Conservation (phyloP, 352 stramenopile species). For the Globisporangium lucens region DNA sequence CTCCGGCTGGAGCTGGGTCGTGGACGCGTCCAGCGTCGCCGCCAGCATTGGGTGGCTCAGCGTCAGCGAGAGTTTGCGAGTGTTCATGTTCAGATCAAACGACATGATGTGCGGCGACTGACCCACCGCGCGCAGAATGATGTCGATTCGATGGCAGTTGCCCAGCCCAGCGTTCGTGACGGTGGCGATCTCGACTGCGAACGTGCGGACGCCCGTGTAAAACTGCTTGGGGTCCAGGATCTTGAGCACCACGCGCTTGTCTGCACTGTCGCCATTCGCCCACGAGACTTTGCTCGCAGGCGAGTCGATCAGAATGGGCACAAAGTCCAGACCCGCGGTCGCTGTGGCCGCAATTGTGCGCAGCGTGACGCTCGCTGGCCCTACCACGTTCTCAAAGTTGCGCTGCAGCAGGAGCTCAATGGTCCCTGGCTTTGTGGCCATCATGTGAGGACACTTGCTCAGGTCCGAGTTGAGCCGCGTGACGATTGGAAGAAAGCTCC, state of each 20-base stretch:
- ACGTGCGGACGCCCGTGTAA: constrained; percentile 33
- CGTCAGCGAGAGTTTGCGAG: constrained; percentile 31
- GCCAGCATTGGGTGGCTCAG: constrained; percentile 36
- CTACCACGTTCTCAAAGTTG: constrained; percentile 35
- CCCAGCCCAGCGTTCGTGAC: constrained; percentile 43
- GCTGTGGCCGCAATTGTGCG: constrained; percentile 49
- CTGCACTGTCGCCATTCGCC: constrained; percentile 26
- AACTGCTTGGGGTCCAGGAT: constrained; percentile 40
- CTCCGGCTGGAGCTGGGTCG: constrained; percentile 43
- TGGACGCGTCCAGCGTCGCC: constrained; percentile 40
- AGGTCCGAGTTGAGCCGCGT: constrained; percentile 51
- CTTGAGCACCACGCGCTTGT: constrained; percentile 39
- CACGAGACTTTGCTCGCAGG: constrained; percentile 21
- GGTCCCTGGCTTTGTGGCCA: constrained; percentile 28
- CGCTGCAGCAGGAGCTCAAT: constrained; percentile 49
- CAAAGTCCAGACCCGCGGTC: constrained; percentile 48
- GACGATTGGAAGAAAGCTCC: constrained; percentile 45
- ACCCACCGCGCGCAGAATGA: constrained; percentile 35
- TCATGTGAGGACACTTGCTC: constrained; percentile 42
- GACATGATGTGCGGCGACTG: constrained; percentile 31
- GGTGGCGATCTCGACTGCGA: constrained; percentile 47
- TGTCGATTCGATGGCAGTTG: constrained; percentile 37
- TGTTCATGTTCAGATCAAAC: constrained; percentile 56
- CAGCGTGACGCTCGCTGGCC: constrained; percentile 29
- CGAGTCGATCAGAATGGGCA: constrained; percentile 20